A percentile compares a stretch with the other conserved stretches of the same genome.
Evolutionary conservation across 371 early-diverging fungal species (phyloP).

Genomic region (Mucor circinelloides): DNA sequence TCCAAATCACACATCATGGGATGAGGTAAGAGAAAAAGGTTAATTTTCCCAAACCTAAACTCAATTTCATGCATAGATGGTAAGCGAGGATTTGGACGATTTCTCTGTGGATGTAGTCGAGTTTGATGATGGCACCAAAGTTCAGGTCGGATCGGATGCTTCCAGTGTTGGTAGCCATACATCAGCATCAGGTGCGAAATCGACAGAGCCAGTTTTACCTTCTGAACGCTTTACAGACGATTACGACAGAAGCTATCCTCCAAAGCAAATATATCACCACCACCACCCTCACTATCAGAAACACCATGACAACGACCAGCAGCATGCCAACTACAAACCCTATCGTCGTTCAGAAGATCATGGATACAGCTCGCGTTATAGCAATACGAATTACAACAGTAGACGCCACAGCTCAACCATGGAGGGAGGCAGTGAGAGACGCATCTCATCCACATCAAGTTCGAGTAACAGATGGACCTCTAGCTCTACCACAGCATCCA

Average conservation of each 20-base stretch:
- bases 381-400: constrained; percentile 2
- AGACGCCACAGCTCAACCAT: constrained; percentile 4
- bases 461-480: constrained; percentile 2
- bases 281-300: neutral
- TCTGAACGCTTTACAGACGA: constrained; percentile 51
- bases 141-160: constrained; percentile 7
- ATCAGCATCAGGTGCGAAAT: constrained; percentile 2
- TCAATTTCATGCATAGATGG: constrained; percentile 23
- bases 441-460: constrained; percentile 1
- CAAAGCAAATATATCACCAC: constrained; percentile 20
- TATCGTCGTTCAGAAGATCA: constrained; percentile 17
- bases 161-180: neutral
- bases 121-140: constrained; percentile 37
- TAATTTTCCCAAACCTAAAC: neutral
- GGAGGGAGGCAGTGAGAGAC: neutral
- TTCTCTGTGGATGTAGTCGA: constrained; percentile 29
- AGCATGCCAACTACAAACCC: constrained; percentile 6
- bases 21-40: constrained; percentile 30
- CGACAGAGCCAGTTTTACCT: constrained; percentile 30
- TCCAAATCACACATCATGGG: constrained; percentile 33
- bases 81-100: constrained; percentile 30
- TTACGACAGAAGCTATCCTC: constrained; percentile 51
- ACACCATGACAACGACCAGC: neutral
- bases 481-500: neutral
- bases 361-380: constrained; percentile 20